These are phyloP conservation scores for Tardiomyces depauwii DNA, from an alignment of 1,139 yeast species.

Conservation along the genomic window DNA sequence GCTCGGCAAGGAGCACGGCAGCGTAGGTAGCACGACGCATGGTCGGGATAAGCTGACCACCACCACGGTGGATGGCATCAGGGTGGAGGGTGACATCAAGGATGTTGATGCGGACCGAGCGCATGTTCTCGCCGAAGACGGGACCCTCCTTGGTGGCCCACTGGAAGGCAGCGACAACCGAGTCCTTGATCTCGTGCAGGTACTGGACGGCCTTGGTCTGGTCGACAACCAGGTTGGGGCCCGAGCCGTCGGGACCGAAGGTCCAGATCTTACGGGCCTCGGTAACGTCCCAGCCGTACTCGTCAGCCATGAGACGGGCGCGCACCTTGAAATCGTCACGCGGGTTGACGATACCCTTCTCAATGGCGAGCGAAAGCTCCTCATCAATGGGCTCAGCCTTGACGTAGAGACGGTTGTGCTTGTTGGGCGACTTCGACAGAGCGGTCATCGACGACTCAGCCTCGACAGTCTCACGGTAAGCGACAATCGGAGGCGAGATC, in stretches of 20 bases:
- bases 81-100: conserved; percentile 99
- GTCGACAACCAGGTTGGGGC: conserved; percentile 12
- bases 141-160: conserved; percentile 99
- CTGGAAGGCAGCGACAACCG: conserved; percentile 99
- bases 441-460: conserved; percentile 36
- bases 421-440: conserved; percentile 24
- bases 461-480: conserved; percentile 74
- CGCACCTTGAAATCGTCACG: conserved; percentile 38
- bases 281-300: conserved; percentile 11
- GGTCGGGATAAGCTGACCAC: conserved; percentile 99
- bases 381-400: conserved; percentile 37
- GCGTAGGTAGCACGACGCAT: conserved; percentile 99
- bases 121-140: conserved; percentile 88
- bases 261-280: conserved; percentile 7
- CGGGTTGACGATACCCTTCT: conserved; percentile 34
- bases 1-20: conserved; percentile 95
- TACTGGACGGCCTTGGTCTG: conserved; percentile 42
- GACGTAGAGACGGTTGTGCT: conserved; percentile 22
- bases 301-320: conserved; percentile 31
- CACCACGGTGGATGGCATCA: conserved; percentile 99
- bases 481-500: conserved; percentile 87
- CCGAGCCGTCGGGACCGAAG: conserved; percentile 25
- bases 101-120: conserved; percentile 96
- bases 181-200: conserved; percentile 98
- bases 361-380: conserved; percentile 46